These are phyloP conservation scores for Xylariales sp. DNA, from an alignment of 2,329 filamentous ascomycete genomes.

Conservation along the genomic window DNA sequence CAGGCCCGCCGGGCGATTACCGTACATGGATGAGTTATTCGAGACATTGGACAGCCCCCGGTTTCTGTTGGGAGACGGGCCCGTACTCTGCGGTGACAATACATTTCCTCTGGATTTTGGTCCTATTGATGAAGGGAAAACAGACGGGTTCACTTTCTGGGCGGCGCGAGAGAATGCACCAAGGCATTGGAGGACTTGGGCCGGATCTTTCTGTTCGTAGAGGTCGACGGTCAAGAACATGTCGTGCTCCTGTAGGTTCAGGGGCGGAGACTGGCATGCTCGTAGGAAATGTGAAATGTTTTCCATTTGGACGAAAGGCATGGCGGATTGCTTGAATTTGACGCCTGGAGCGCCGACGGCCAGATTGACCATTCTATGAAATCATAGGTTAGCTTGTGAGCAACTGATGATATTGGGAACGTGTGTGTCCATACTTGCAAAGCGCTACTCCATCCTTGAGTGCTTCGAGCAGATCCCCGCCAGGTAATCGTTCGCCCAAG, in stretches of 20 bases:
- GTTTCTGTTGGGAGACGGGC: conserved; percentile 44
- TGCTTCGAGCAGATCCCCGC: conserved; percentile 74
- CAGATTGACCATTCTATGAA: conserved; percentile 71
- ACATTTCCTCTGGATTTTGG: conserved; percentile 56
- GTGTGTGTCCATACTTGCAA: conserved; percentile 65
- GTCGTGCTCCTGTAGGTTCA: conserved; percentile 89
- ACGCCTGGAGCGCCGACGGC: conserved; percentile 71
- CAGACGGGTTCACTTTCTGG: conserved; percentile 65
- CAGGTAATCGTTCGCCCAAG: conserved; percentile 67
- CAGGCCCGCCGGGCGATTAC: conserved; percentile 35
- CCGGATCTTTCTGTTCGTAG: conserved; percentile 91
- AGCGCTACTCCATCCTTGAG: conserved; percentile 88
- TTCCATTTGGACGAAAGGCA: conserved; percentile 99
- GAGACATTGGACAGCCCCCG: conserved; percentile 53
- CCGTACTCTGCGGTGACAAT: conserved; percentile 64
- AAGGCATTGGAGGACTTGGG: conserved; percentile 91
- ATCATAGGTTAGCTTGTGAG: conserved; percentile 18
- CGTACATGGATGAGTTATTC: conserved; percentile 50
- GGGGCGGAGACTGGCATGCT: conserved; percentile 77
- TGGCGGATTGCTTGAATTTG: conserved; percentile 84
- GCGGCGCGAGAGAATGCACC: conserved; percentile 87
- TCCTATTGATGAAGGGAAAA: conserved; percentile 73
- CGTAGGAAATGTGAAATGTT: conserved; percentile 95
- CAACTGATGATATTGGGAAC: conserved; percentile 1
- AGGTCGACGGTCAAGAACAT: conserved; percentile 96